Evolutionary conservation across 306 rosid genomes (phyloP).

Genomic region (Casuarina equisetifolia): DNA sequence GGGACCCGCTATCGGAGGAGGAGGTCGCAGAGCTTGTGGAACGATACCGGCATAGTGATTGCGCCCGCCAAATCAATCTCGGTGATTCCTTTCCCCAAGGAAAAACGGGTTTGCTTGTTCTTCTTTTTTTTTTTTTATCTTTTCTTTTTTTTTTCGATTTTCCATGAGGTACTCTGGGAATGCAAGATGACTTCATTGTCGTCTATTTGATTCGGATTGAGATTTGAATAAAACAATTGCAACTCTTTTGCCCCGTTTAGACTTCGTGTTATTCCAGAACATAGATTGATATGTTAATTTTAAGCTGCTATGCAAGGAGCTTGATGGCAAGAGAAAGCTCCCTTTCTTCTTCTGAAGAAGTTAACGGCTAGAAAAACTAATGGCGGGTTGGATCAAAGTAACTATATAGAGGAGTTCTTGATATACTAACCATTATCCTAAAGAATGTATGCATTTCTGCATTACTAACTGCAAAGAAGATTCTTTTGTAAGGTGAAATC

Average conservation of each 20-base stretch:
- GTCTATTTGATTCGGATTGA: background rate
- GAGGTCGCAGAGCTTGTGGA: slow-evolving; percentile 79
- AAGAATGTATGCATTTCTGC: no score
- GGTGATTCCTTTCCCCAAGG: slow-evolving; percentile 31
- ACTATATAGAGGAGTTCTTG: no score
- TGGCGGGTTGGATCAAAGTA: background rate
- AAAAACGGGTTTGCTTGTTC: background rate
- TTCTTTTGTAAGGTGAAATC: no score
- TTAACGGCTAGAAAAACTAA: background rate
- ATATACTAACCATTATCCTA: no score
- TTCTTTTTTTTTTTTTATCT: background rate
- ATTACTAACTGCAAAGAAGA: no score
- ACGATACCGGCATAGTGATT: slow-evolving; percentile 76
- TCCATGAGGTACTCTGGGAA: background rate
- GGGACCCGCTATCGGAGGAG: slow-evolving; percentile 68
- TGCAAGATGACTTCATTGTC: background rate
- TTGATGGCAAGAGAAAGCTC: no score
- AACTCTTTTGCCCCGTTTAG: no score
- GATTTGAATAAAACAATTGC: background rate
- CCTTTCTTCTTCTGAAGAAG: no score
- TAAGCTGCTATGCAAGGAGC: no score
- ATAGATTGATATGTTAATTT: no score
- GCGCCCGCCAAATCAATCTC: slow-evolving; percentile 77
- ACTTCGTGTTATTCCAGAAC: no score
- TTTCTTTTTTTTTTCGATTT: background rate